Conservation (phyloP, 805 yeast genomes). For the Gaillardinia entomophila region DNA sequence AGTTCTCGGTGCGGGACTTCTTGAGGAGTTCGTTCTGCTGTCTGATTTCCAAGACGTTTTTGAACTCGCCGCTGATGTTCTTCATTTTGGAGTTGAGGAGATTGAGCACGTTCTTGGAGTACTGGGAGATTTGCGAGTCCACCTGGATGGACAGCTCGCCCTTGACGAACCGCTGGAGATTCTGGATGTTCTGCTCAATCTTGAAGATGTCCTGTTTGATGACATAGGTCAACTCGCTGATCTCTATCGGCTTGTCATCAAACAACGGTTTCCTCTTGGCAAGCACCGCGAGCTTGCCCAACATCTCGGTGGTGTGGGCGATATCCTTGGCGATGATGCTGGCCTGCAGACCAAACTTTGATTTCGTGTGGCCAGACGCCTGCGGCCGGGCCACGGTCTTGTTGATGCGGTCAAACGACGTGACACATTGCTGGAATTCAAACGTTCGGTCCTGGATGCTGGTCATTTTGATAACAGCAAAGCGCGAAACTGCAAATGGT, state of each 20-base stretch:
- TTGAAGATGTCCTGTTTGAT: constrained; percentile 82
- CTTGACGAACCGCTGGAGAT: constrained; percentile 48
- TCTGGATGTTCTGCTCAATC: constrained; percentile 66
- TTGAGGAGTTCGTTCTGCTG: constrained; percentile 78
- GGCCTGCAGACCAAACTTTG: constrained; percentile 55
- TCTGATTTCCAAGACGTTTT: constrained; percentile 80
- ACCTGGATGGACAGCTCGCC: constrained; percentile 36
- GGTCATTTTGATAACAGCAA: constrained; percentile 6
- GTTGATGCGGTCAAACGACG: constrained; percentile 61
- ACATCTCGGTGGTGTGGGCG: constrained; percentile 73
- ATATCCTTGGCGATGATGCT: constrained; percentile 83
- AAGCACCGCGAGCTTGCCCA: constrained; percentile 73
- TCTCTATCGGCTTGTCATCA: constrained; percentile 91
- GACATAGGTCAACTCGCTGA: constrained; percentile 84
- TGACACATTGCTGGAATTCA: constrained; percentile 90
- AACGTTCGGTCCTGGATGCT: constrained; percentile 75
- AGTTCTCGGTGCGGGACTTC: constrained; percentile 78
- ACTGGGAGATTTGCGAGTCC: constrained; percentile 63
- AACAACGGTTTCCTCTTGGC: constrained; percentile 89
- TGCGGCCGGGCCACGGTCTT: constrained; percentile 13
- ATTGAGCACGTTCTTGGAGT: constrained; percentile 82
- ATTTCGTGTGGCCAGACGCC: constrained; percentile 18
- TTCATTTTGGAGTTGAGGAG: constrained; percentile 84
- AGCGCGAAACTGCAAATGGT: too few relatives aligned
- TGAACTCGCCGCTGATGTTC: constrained; percentile 88